Base-by-base conservation (phyloP, 2,329 filamentous ascomycete species). In the Clarireedia paspali region DNA sequence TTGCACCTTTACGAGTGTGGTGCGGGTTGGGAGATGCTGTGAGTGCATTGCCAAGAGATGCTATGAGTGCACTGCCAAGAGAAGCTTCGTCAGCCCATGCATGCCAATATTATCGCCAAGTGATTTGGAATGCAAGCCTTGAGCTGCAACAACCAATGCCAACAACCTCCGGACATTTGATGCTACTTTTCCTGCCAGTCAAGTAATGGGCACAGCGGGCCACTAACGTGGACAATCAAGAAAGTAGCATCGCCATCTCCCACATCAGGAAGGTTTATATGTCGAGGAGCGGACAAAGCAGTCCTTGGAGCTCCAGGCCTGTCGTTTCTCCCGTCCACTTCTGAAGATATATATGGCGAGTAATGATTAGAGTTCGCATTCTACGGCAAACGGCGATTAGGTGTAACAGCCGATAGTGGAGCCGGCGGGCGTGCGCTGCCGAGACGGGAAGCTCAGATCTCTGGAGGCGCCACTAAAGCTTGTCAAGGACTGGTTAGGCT, bases 201-300 rank as follows among this genome's bases (percentile, higher is more conserved):
- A 34, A 30, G 12, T 9, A 34, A 34, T 12, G 30, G 30, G 30
- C 30, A 34, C 7, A 34, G 30, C 30, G 30, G 30, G 10, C 30
- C 1, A 34, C 30, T 34, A 1, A 14, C 10, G 17, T 6, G n/a
- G 12, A 14, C 27, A 24, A 9, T 17, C 15, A n/a, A 20, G 14
- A 14, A 14, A 40, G 6, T 47, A 38, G 9, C 12, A 39, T 47
- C 27, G 15, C 42, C 27, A 26, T 53, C 30, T 15, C 14, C 44
- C 44, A 24, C 7, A 48, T 54, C n/a, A 54, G 44, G 51, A 54
- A 54, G 51, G 44, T 54, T 54, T 23, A 20, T n/a, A 42, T 42
- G 15, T 20, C 17, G 17, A 42, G 5, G 14, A n/a, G 9, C 10
- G 17, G 39, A 20, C 15, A 15, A 42, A 20, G 39, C 14, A 6